Conservation (phyloP, 305 asterid genomes). For the Fraxinus floribunda region DNA sequence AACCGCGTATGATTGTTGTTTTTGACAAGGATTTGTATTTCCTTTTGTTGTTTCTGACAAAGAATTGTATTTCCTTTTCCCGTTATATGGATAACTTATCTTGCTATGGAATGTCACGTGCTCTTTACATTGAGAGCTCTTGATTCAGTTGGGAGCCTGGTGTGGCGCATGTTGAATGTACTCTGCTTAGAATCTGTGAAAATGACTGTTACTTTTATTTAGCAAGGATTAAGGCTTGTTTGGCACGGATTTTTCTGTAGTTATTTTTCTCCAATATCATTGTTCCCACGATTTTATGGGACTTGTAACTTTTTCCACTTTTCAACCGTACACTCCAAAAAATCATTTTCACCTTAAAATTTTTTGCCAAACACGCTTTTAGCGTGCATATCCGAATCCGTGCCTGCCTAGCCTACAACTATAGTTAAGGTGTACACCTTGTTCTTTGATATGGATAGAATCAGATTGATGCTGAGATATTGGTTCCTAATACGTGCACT, state of each 20-base stretch:
- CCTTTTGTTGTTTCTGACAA: neutral
- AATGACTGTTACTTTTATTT: neutral
- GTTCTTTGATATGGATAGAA: neutral
- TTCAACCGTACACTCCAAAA: neutral
- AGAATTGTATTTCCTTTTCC: neutral
- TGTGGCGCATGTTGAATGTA: neutral
- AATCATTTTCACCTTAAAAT: neutral
- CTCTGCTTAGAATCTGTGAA: neutral
- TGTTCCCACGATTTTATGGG: neutral
- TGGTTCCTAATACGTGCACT: neutral
- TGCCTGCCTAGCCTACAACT: neutral
- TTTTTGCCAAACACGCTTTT: neutral
- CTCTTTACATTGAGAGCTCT: neutral
- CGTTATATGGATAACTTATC: neutral
- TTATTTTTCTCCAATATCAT: neutral
- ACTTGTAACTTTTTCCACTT: too few species aligned
- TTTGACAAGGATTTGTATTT: neutral
- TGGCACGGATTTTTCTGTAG: neutral
- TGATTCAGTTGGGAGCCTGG: neutral
- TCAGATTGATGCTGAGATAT: neutral
- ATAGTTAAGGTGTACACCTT: neutral
- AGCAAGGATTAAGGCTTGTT: neutral
- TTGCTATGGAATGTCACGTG: neutral
- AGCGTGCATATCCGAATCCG: neutral
- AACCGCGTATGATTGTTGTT: conserved; percentile 17